Percentiles rank a stretch among this genome's conserved stretches.
These are phyloP conservation scores for Entoloma clypeatum DNA, from an alignment of 1,284 basidiomycete genomes.

Conservation along the genomic window DNA sequence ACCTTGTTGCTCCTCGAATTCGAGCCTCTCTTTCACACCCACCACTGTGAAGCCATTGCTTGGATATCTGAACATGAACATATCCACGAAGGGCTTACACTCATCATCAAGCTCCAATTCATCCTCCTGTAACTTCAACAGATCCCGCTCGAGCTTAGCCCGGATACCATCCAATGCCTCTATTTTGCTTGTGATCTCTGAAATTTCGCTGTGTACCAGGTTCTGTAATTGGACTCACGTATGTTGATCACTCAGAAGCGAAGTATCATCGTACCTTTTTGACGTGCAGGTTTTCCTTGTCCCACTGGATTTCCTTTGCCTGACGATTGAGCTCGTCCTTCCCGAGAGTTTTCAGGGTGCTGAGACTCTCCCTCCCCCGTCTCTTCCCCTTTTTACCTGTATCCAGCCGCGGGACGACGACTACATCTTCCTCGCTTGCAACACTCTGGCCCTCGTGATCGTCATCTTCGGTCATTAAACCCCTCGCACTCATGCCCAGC, in stretches of 20 bases:
- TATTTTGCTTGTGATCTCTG: constrained; percentile 86
- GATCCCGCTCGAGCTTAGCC: constrained; percentile 75
- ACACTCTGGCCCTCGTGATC: constrained; percentile 59
- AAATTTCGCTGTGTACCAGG: constrained; percentile 81
- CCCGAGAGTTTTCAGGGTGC: constrained; percentile 67
- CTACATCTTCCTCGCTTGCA: constrained; percentile 62
- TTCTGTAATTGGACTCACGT: constrained; percentile 45
- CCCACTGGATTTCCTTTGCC: constrained; percentile 77
- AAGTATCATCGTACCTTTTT: constrained; percentile 61
- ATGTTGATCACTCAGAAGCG: constrained; percentile 5
- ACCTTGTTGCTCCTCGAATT: constrained; percentile 62
- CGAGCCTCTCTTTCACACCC: constrained; percentile 81
- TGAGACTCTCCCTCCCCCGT: constrained; percentile 63
- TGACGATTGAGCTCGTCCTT: constrained; percentile 81
- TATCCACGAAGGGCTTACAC: constrained; percentile 45
- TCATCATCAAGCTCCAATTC: constrained; percentile 96
- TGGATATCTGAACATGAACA: constrained; percentile 12
- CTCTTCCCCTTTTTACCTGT: constrained; percentile 49
- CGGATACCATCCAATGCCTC: constrained; percentile 81
- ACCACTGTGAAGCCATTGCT: constrained; percentile 58
- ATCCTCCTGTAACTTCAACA: constrained; percentile 89
- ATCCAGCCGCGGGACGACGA: constrained; percentile 48
- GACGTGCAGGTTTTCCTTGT: constrained; percentile 88
- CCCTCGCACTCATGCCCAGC: constrained; percentile 73
- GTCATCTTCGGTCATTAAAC: constrained; percentile 64